A percentile compares a stretch with the other conserved stretches of the same genome.
Evolutionary conservation across 495 filamentous ascomycete genomes (phyloP).

Genomic region (Penicillium psychrofluorescens): DNA sequence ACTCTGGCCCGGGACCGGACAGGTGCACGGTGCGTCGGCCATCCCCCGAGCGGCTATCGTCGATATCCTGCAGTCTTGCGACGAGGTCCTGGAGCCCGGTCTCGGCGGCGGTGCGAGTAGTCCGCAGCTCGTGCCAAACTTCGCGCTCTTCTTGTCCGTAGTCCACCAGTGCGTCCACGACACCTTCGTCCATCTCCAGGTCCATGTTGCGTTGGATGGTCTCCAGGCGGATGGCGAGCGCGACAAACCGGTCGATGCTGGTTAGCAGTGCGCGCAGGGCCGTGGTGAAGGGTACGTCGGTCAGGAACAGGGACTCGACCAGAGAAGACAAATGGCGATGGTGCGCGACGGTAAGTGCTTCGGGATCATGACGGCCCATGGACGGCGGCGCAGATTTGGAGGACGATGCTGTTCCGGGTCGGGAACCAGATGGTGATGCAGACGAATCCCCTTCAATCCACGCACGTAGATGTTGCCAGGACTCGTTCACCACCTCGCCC

Average conservation of each 20-base stretch:
- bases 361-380: conserved; percentile 62
- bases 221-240: conserved; percentile 64
- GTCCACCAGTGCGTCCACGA: conserved; percentile 65
- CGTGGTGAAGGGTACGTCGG: conserved; percentile 59
- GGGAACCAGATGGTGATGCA: conserved; percentile 20
- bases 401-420: conserved; percentile 31
- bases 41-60: conserved; percentile 41
- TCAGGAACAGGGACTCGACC: conserved; percentile 61
- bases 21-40: conserved; percentile 14
- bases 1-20: conserved; percentile 11
- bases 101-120: conserved; percentile 24
- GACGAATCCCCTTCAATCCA: conserved; percentile 43
- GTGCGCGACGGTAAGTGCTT: conserved; percentile 74
- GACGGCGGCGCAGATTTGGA: conserved; percentile 15
- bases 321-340: conserved; percentile 63
- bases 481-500: conserved; percentile 75
- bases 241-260: conserved; percentile 69
- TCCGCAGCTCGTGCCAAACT: conserved; percentile 48
- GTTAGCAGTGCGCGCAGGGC: conserved; percentile 63
- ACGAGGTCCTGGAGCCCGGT: conserved; percentile 59
- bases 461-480: conserved; percentile 56
- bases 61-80: conserved; percentile 49
- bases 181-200: conserved; percentile 69
- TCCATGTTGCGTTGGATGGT: conserved; percentile 65
- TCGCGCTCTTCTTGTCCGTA: conserved; percentile 61